Conservation (phyloP, 2,329 filamentous ascomycete genomes). For the Elsinoe ampelina region DNA sequence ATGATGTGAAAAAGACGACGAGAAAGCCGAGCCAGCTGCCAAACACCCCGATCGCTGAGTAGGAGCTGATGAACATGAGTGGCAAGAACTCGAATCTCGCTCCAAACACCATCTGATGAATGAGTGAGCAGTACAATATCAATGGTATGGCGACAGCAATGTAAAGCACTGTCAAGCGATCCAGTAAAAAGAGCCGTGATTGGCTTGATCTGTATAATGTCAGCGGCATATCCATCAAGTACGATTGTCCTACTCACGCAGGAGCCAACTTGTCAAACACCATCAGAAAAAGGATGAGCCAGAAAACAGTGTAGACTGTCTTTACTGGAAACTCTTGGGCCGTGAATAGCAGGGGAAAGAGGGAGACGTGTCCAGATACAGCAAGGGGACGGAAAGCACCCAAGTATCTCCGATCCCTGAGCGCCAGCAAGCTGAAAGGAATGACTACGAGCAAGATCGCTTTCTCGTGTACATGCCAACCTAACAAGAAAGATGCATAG, state of each 20-base stretch:
- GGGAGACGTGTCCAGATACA: conserved; percentile 86
- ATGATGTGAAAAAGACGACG: conserved; percentile 67
- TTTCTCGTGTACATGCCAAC: conserved; percentile 98
- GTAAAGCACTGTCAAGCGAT: conserved; percentile 83
- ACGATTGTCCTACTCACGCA: conserved; percentile 40
- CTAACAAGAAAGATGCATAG: conserved; percentile 93
- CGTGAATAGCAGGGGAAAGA: conserved; percentile 91
- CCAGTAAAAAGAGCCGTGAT: conserved; percentile 78
- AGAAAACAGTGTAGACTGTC: conserved; percentile 83
- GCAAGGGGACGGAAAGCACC: conserved; percentile 86
- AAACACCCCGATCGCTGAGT: conserved; percentile 86
- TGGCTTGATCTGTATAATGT: conserved; percentile 51
- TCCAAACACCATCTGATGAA: conserved; percentile 79
- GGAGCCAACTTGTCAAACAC: conserved; percentile 82
- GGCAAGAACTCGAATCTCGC: conserved; percentile 80
- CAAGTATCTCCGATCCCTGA: conserved; percentile 82
- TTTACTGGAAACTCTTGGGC: conserved; percentile 89
- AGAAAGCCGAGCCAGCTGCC: conserved; percentile 93
- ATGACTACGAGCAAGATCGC: conserved; percentile 90
- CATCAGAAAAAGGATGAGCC: conserved; percentile 78
- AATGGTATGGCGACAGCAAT: conserved; percentile 82
- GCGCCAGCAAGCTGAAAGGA: conserved; percentile 84
- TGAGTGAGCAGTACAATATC: conserved; percentile 75
- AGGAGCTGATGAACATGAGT: conserved; percentile 93
- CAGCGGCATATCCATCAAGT: neutral